Conservation (phyloP, 768 basidiomycete genomes). For the Gloeopeniophorella convolvens region DNA sequence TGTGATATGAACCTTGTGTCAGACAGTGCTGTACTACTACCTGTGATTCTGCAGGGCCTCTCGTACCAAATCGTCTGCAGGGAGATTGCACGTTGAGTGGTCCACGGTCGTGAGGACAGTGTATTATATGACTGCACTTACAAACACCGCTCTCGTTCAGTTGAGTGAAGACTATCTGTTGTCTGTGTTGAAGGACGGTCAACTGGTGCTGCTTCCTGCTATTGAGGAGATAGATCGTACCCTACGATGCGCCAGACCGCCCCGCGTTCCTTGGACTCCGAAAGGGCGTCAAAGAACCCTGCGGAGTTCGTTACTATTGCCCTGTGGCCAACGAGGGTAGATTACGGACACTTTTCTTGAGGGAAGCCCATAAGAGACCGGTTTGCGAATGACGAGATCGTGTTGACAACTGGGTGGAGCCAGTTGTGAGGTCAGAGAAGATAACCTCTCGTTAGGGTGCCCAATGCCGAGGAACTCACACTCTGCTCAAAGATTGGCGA, state of each 20-base stretch:
- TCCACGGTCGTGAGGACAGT: conserved; percentile 25
- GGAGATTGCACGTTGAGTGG: too few relatives aligned
- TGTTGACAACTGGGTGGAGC: conserved; percentile 33
- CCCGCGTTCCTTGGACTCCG: conserved; percentile 38
- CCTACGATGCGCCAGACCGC: conserved; percentile 51
- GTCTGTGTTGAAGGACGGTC: conserved; percentile 27
- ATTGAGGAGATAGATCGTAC: conserved; percentile 23
- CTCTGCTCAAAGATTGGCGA: neutral
- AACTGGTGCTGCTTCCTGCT: neutral
- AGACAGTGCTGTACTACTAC: too few relatives aligned
- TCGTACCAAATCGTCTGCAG: conserved; percentile 5
- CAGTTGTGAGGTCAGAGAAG: neutral
- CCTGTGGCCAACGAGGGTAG: neutral
- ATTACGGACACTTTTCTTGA: conserved; percentile 44
- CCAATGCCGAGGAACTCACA: neutral
- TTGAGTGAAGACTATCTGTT: conserved; percentile 52
- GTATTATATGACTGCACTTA: conserved; percentile 22
- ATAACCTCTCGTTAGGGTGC: too few relatives aligned
- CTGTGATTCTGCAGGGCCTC: too few relatives aligned
- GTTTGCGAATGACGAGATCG: conserved; percentile 35
- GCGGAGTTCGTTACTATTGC: neutral
- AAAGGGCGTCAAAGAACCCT: conserved; percentile 46
- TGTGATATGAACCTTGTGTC: conserved; percentile 15
- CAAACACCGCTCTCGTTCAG: conserved; percentile 34
- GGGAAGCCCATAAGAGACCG: conserved; percentile 49